Percentiles rank a stretch among this genome's conserved stretches.
These are phyloP conservation scores for Populus hybrid DNA, from an alignment of 441 rosid genomes.

Conservation along the genomic window DNA sequence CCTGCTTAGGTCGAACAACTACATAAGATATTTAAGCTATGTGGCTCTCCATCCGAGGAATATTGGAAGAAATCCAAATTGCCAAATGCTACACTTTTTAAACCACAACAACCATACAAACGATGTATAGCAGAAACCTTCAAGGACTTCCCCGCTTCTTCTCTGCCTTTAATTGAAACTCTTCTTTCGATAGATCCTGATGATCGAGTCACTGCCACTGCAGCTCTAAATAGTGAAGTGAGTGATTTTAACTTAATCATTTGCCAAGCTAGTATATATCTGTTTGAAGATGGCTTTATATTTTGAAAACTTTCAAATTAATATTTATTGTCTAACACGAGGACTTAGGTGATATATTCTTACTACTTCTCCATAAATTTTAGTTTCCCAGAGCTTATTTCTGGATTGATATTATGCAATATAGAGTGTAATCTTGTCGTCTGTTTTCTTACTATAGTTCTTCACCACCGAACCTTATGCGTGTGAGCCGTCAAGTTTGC, in stretches of 20 bases:
- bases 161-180: constrained; percentile 61
- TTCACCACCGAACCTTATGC: constrained; percentile 76
- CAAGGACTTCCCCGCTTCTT: constrained; percentile 58
- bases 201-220: constrained; percentile 68
- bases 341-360: constrained; percentile 6
- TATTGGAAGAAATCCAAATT: constrained; percentile 85
- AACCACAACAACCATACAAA: constrained; percentile 73
- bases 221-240: constrained; percentile 71
- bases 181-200: constrained; percentile 85
- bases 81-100: constrained; percentile 76
- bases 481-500: constrained; percentile 83
- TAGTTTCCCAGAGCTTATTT: not conserved
- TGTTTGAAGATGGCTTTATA: not conserved
- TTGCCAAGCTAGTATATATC: constrained; percentile 1
- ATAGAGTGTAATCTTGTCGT: constrained; percentile 12
- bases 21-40: constrained; percentile 84
- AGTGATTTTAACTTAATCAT: constrained; percentile 23
- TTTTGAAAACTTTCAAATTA: not conserved
- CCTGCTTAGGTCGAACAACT: constrained; percentile 81
- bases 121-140: constrained; percentile 71
- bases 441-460: constrained; percentile 53
- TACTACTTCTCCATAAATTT: not conserved
- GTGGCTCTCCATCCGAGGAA: constrained; percentile 86
- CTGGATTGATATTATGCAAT: constrained; percentile 8
- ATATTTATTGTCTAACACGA: constrained; percentile 1